A percentile compares a stretch with the other conserved stretches of the same genome.
Evolutionary conservation across 2,329 filamentous ascomycete genomes (phyloP).

Genomic region (Thelonectria blattea): DNA sequence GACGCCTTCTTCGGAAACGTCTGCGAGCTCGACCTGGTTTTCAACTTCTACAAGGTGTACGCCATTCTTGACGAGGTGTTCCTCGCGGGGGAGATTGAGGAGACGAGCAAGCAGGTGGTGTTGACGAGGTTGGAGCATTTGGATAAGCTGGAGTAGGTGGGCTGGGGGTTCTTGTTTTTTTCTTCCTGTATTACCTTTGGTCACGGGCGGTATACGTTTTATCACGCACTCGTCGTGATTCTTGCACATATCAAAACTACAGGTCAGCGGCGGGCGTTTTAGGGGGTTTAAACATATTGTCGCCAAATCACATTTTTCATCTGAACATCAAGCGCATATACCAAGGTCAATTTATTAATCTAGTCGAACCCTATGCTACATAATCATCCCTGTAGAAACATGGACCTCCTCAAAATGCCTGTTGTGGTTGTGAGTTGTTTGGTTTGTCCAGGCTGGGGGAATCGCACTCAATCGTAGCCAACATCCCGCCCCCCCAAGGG

Average conservation of each 20-base stretch:
- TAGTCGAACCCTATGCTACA: not conserved
- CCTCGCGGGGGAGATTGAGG: slow-evolving; percentile 95
- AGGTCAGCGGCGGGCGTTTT: slow-evolving; percentile 14
- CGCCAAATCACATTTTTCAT: slow-evolving; percentile 2
- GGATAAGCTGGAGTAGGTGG: slow-evolving; percentile 83
- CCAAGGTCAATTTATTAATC: not conserved
- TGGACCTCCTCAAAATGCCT: not conserved
- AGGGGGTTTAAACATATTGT: slow-evolving; percentile 7
- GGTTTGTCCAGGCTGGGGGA: not conserved
- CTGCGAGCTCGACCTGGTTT: slow-evolving; percentile 92
- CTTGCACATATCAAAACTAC: slow-evolving; percentile 6
- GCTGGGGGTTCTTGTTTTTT: not conserved
- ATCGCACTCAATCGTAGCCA: too few relatives aligned
- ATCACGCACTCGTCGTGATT: not conserved
- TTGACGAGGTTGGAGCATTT: slow-evolving; percentile 92
- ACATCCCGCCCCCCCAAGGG: too few relatives aligned
- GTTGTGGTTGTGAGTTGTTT: not conserved
- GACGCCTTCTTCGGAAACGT: slow-evolving; percentile 99
- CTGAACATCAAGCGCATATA: not conserved
- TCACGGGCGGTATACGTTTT: not conserved
- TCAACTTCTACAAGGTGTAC: slow-evolving; percentile 89
- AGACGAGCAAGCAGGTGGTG: slow-evolving; percentile 98
- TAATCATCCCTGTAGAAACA: not conserved
- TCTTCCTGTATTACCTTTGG: not conserved
- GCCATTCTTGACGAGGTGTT: slow-evolving; percentile 99